Percentiles rank a stretch among this genome's conserved stretches.
Conservation (phyloP, 129 eudicot species). For the Smallanthus sonchifolius region DNA sequence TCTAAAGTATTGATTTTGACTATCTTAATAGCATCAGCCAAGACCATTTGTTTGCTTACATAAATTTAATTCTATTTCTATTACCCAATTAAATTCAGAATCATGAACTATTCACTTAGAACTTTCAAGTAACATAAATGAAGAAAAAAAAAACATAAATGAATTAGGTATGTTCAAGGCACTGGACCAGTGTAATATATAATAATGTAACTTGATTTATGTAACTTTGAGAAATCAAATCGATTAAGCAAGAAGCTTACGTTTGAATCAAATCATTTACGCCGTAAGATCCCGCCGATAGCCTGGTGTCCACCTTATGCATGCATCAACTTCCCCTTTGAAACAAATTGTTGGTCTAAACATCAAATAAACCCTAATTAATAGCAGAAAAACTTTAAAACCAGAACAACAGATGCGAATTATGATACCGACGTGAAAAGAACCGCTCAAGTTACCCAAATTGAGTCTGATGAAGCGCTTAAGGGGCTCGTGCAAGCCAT, state of each 20-base stretch:
- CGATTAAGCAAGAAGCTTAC: conserved; percentile 36
- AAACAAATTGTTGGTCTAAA: conserved; percentile 65
- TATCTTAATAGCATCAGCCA: conserved; percentile 63
- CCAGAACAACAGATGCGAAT: neutral
- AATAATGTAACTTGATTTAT: no score
- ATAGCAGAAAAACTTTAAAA: neutral
- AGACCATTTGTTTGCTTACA: conserved; percentile 62
- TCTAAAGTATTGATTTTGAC: no score
- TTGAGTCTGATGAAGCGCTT: conserved; percentile 69
- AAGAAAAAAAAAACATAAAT: no score
- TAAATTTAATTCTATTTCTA: conserved; percentile 25
- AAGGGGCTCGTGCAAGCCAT: no score
- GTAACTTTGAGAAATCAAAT: no score
- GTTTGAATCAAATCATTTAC: conserved; percentile 86
- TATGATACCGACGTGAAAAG: conserved; percentile 55
- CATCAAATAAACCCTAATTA: conserved; percentile 2
- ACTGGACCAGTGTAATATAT: no score
- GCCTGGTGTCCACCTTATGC: conserved; percentile 62
- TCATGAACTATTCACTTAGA: neutral
- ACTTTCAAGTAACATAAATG: neutral
- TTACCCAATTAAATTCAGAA: neutral
- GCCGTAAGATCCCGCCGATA: conserved; percentile 75
- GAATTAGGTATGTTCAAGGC: no score
- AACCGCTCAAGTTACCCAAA: conserved; percentile 82
- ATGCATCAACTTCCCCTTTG: conserved; percentile 57